Conservation (phyloP, 2,329 filamentous ascomycete genomes). For the Fusarium pininemorale region DNA sequence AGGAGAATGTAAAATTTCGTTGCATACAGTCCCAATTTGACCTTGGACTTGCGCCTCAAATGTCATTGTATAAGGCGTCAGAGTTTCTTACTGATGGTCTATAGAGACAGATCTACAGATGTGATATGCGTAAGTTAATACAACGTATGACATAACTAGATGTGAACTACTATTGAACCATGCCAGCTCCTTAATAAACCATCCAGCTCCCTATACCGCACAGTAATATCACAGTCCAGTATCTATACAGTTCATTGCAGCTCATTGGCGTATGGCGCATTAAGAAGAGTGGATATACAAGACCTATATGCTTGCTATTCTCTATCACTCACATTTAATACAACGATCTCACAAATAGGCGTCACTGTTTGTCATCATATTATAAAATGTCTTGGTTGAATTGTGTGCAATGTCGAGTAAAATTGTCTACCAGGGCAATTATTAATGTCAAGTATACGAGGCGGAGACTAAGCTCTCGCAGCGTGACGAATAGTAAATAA, state of each 20-base stretch:
- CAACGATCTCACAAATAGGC: background rate
- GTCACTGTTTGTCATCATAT: background rate
- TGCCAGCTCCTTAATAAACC: background rate
- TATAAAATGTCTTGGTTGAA: background rate
- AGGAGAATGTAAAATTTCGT: background rate
- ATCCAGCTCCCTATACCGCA: background rate
- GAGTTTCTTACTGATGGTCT: background rate
- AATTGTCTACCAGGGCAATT: conserved; percentile 48
- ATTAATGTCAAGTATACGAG: conserved; percentile 39
- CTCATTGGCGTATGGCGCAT: background rate
- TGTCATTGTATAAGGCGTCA: background rate
- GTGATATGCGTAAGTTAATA: background rate
- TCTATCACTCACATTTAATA: background rate
- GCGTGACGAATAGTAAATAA: conserved; percentile 42
- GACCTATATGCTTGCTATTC: background rate
- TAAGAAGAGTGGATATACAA: background rate
- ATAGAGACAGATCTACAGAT: background rate
- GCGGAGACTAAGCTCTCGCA: conserved; percentile 33
- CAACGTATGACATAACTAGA: background rate
- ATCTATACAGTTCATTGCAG: background rate
- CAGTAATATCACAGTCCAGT: background rate
- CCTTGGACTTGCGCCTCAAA: background rate
- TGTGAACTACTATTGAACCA: background rate
- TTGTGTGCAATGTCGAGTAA: conserved; percentile 46
- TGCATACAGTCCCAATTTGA: background rate